Conservation (phyloP, 805 yeast species). For the Clavispora vitiphila region DNA sequence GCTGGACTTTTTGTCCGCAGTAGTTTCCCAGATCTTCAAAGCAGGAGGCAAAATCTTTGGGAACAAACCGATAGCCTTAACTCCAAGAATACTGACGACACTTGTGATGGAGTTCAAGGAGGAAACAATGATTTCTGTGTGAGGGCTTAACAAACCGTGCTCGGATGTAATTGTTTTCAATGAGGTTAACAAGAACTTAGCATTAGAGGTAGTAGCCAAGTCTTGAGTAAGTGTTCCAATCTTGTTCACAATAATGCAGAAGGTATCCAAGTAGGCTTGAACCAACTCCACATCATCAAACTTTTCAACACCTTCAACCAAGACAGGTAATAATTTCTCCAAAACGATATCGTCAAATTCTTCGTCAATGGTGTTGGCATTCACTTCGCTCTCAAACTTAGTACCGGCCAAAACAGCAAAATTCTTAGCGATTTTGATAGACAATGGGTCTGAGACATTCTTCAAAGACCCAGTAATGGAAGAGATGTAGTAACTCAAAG, state of each 20-base stretch:
- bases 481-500: constrained; percentile 65
- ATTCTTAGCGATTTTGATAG: constrained; percentile 53
- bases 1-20: constrained; percentile 8
- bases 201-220: constrained; percentile 34
- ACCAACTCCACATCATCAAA: constrained; percentile 45
- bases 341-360: constrained; percentile 49
- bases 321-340: constrained; percentile 43
- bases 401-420: constrained; percentile 57
- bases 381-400: constrained; percentile 66
- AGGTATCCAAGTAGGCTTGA: constrained; percentile 66
- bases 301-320: constrained; percentile 36
- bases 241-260: constrained; percentile 57
- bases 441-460: constrained; percentile 30
- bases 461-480: constrained; percentile 46
- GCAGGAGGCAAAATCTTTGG: constrained; percentile 80
- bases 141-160: constrained; percentile 48
- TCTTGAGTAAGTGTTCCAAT: constrained; percentile 41
- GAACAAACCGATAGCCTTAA: constrained; percentile 77
- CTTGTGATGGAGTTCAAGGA: constrained; percentile 69
- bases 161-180: constrained; percentile 46
- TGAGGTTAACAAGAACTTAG: constrained; percentile 42
- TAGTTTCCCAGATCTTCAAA: constrained; percentile 50
- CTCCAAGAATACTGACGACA: constrained; percentile 71
- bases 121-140: constrained; percentile 65
- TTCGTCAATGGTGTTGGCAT: constrained; percentile 38